These are phyloP conservation scores for Leccinum variicolor DNA, from an alignment of 768 basidiomycete species.

Conservation along the genomic window DNA sequence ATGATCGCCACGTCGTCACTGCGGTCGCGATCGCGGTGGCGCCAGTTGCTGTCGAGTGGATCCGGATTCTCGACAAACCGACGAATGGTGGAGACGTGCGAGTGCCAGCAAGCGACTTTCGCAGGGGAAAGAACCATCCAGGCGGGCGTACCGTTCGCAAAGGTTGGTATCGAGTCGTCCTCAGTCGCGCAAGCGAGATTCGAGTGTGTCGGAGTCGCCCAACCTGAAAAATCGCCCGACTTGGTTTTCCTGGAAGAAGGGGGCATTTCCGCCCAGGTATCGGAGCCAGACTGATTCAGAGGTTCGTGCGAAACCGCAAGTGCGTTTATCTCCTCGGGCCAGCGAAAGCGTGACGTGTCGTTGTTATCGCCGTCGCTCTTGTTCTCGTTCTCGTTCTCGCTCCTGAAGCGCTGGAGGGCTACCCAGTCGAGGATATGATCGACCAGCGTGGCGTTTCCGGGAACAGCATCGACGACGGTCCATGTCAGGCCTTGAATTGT, in stretches of 20 bases:
- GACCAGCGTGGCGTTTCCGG: slow-evolving; percentile 38
- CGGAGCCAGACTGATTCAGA: slow-evolving; percentile 18
- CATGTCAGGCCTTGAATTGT: slow-evolving; percentile 45
- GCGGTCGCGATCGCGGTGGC: neutral
- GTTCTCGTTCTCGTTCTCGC: no score
- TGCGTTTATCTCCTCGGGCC: slow-evolving; percentile 39
- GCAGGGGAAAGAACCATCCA: slow-evolving; percentile 53
- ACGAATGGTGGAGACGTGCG: slow-evolving; percentile 55
- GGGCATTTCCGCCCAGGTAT: slow-evolving; percentile 13
- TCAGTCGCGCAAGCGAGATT: slow-evolving; percentile 41
- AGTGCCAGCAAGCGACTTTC: slow-evolving; percentile 71
- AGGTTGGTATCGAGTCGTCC: slow-evolving; percentile 37
- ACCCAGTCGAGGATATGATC: slow-evolving; percentile 44
- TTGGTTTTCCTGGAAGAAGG: neutral
- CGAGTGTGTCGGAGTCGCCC: neutral
- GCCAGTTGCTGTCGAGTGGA: neutral
- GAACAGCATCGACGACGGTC: slow-evolving; percentile 51
- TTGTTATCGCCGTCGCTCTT: neutral
- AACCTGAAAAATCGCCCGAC: neutral
- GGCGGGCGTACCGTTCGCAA: slow-evolving; percentile 36
- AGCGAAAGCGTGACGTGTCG: slow-evolving; percentile 25
- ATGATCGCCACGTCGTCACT: slow-evolving; percentile 44
- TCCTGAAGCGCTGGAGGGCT: slow-evolving; percentile 3
- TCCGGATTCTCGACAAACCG: slow-evolving; percentile 35
- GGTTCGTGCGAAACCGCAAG: slow-evolving; percentile 13